Conservation (phyloP, 441 rosid genomes). For the Mallotus repandus region DNA sequence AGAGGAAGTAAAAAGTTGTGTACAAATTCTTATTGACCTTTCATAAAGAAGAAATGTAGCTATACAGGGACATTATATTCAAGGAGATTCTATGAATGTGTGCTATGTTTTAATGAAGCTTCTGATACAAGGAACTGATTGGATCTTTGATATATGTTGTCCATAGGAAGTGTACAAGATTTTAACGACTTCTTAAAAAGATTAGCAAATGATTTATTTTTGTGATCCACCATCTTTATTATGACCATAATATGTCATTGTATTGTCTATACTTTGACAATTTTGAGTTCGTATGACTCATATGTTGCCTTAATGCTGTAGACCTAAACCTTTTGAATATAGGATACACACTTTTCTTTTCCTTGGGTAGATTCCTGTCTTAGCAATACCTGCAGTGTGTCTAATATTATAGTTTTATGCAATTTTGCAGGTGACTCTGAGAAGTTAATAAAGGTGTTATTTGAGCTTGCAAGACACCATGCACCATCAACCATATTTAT, state of each 20-base stretch:
- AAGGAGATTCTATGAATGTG: background rate
- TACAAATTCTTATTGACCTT: background rate
- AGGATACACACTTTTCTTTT: background rate
- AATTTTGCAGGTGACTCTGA: conserved; percentile 85
- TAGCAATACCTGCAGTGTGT: background rate
- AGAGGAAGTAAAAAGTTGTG: background rate
- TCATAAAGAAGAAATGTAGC: background rate
- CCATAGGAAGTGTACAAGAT: background rate
- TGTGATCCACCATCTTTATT: background rate
- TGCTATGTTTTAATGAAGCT: background rate
- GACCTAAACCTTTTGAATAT: background rate
- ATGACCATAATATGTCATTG: background rate
- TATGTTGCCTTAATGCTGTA: background rate
- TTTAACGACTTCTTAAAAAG: background rate
- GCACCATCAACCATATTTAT: conserved; percentile 96
- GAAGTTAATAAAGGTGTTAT: conserved; percentile 83
- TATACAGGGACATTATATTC: background rate
- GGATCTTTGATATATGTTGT: background rate
- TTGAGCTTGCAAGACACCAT: conserved; percentile 94
- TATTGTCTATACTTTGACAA: background rate
- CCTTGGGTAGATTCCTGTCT: background rate
- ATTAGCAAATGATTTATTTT: background rate
- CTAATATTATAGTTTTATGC: conserved; percentile 3
- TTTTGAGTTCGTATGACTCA: background rate
- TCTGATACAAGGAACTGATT: too few relatives aligned